A percentile compares a stretch with the other conserved stretches of the same genome.
These are phyloP conservation scores for Arthonia radiata DNA, from an alignment of 495 filamentous ascomycete species.

Conservation along the genomic window DNA sequence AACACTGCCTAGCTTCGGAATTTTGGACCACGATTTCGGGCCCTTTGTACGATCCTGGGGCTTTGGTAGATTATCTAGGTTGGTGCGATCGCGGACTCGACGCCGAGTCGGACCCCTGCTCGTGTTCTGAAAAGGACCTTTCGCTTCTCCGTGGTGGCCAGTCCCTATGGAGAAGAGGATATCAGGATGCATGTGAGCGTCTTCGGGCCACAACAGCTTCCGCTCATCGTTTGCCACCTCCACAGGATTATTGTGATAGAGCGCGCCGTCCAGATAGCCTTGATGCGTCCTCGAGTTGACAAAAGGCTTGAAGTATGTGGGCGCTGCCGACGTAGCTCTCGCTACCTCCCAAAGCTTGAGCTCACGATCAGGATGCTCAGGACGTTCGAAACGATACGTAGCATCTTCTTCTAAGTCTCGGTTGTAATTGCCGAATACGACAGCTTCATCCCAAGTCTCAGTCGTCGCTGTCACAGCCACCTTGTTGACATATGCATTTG, in stretches of 20 bases:
- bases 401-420: no score
- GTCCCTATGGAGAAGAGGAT: conserved; percentile 24
- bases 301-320: conserved; percentile 23
- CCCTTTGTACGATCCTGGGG: no score
- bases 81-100: no score
- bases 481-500: no score
- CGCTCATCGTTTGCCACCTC: conserved; percentile 20
- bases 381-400: conserved; percentile 3
- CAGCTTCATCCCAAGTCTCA: no score
- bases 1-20: no score
- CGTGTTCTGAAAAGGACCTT: conserved; percentile 7
- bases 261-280: conserved; percentile 20
- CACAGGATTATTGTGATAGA: conserved; percentile 23
- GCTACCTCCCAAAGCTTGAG: conserved; percentile 4
- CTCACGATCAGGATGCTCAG: conserved; percentile 1
- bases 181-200: conserved; percentile 16
- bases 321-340: conserved; percentile 14
- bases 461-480: no score
- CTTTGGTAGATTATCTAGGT: no score
- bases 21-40: no score
- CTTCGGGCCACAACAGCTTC: conserved; percentile 22
- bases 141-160: conserved; percentile 3
- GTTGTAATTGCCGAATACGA: no score
- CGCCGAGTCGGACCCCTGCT: conserved; percentile 10
- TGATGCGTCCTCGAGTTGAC: conserved; percentile 13